A percentile compares a stretch with the other conserved stretches of the same genome.
Conservation (phyloP, 306 rosid genomes). For the Senna tora region DNA sequence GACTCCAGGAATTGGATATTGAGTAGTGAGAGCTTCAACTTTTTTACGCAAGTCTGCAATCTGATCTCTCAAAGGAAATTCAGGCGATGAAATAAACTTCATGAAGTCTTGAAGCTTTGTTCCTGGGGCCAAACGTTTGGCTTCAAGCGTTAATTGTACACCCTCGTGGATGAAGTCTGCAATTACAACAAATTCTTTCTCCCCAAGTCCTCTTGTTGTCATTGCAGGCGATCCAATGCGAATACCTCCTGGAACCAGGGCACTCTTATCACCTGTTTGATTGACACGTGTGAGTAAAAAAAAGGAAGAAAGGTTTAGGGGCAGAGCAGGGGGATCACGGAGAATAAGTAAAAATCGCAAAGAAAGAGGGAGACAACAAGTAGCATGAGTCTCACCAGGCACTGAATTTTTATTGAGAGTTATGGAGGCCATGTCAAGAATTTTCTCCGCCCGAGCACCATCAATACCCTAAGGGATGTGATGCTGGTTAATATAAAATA, state of each 20-base stretch:
- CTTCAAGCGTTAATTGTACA: constrained; percentile 68
- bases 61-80: constrained; percentile 57
- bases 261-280: constrained; percentile 82
- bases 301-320: not conserved
- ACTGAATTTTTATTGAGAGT: constrained; percentile 96
- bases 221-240: constrained; percentile 98
- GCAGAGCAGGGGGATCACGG: not conserved
- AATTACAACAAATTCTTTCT: constrained; percentile 63
- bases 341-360: constrained; percentile 11
- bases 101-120: constrained; percentile 83
- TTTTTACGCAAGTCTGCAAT: constrained; percentile 62
- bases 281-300: constrained; percentile 25
- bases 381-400: constrained; percentile 61
- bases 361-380: constrained; percentile 2
- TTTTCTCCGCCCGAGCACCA: constrained; percentile 96
- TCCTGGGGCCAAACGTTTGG: constrained; percentile 64
- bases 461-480: constrained; percentile 67
- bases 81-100: constrained; percentile 65
- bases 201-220: constrained; percentile 91
- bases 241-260: constrained; percentile 89
- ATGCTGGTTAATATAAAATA: constrained; percentile 35
- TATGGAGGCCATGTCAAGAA: constrained; percentile 88
- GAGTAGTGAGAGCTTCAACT: constrained; percentile 83
- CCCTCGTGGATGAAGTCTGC: constrained; percentile 93
- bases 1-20: constrained; percentile 84